Evolutionary conservation across 2,329 filamentous ascomycete genomes (phyloP).

Genomic region (Exutisphaerella laricina): DNA sequence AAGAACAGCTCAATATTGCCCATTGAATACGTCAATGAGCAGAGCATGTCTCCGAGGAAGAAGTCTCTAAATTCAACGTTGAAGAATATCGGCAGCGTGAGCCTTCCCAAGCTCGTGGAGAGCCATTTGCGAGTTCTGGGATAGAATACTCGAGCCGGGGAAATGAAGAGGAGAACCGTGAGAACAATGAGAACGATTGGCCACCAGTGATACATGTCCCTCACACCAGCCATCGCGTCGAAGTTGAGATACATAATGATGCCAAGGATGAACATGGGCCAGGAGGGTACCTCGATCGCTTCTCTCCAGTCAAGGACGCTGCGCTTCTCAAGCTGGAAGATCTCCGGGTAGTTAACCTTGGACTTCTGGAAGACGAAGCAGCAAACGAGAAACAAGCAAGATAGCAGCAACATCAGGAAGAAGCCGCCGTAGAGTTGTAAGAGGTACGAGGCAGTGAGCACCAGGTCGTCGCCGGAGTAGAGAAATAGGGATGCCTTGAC

Average conservation of each 20-base stretch:
- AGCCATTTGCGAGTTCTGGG: slow-evolving; percentile 78
- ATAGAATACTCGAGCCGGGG: slow-evolving; percentile 66
- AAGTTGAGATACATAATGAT: slow-evolving; percentile 90
- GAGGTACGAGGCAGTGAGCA: slow-evolving; percentile 20
- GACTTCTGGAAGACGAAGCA: slow-evolving; percentile 75
- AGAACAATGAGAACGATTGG: slow-evolving; percentile 72
- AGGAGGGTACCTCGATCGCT: slow-evolving; percentile 76
- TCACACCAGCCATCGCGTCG: slow-evolving; percentile 54
- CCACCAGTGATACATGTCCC: slow-evolving; percentile 74
- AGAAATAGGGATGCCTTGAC: slow-evolving; percentile 34
- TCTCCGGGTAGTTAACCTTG: slow-evolving; percentile 83
- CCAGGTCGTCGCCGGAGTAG: slow-evolving; percentile 5
- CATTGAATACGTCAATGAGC: slow-evolving; percentile 85
- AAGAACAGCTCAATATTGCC: slow-evolving; percentile 91
- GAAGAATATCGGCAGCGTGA: slow-evolving; percentile 78
- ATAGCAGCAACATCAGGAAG: slow-evolving; percentile 74
- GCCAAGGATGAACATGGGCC: slow-evolving; percentile 71
- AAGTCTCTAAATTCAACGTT: slow-evolving; percentile 97
- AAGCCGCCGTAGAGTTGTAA: slow-evolving; percentile 82
- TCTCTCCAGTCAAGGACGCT: slow-evolving; percentile 81
- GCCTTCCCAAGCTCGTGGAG: slow-evolving; percentile 77
- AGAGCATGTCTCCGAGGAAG: slow-evolving; percentile 96
- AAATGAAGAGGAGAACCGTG: slow-evolving; percentile 63
- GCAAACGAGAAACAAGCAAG: slow-evolving; percentile 77
- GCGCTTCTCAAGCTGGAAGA: slow-evolving; percentile 91